Evolutionary conservation across 371 early-diverging fungal genomes (phyloP).

Genomic region (Parasitella parasitica): DNA sequence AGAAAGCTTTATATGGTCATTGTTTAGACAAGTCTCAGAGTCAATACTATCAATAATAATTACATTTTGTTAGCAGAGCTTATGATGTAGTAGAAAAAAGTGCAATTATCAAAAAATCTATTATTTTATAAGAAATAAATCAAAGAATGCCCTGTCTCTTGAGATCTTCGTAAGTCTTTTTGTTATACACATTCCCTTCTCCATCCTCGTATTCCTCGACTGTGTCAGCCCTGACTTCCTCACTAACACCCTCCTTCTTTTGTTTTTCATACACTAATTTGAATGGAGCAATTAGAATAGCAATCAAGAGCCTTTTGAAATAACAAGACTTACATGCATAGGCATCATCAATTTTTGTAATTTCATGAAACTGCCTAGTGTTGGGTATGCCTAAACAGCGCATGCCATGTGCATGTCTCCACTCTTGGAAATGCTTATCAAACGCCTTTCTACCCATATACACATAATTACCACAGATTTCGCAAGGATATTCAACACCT

Average conservation of each 20-base stretch:
- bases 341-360: conserved; percentile 91
- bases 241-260: conserved; percentile 62
- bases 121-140: conserved; percentile 2
- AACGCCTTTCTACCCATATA: conserved; percentile 98
- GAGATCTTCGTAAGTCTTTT: conserved; percentile 95
- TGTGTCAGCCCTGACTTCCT: conserved; percentile 68
- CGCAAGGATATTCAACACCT: conserved; percentile 94
- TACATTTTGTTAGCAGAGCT: no score
- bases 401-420: conserved; percentile 96
- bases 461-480: conserved; percentile 95
- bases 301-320: no score
- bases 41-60: no score
- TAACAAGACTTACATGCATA: conserved; percentile 68
- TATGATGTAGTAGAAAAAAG: no score
- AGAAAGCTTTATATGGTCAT: no score
- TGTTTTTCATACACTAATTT: conserved; percentile 84
- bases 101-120: no score
- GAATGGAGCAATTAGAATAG: neutral
- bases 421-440: conserved; percentile 95
- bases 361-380: conserved; percentile 91
- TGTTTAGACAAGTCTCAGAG: no score
- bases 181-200: conserved; percentile 97
- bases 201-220: conserved; percentile 97
- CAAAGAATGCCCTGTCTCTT: conserved; percentile 90
- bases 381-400: conserved; percentile 93